Conservation (phyloP, 352 stramenopile species). For the Phytophthora syringae region DNA sequence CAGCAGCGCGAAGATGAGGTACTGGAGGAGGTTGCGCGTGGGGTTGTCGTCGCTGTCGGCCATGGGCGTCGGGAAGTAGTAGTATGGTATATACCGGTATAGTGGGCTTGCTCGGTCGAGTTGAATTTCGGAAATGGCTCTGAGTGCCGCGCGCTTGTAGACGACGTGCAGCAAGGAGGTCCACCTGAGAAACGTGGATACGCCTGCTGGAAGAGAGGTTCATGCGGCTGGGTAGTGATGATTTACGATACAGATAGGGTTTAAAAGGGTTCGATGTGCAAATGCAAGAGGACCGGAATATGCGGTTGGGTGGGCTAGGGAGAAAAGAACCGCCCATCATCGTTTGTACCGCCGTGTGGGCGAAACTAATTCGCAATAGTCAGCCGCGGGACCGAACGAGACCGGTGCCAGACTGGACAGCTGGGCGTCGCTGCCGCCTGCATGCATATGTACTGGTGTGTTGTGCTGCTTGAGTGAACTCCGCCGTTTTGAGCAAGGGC, state of each 20-base stretch:
- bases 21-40: conserved; percentile 51
- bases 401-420: not conserved
- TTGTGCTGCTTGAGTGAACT: too few species aligned
- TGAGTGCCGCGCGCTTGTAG: not conserved
- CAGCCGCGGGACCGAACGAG: too few species aligned
- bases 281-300: not conserved
- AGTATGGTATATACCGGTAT: too few species aligned
- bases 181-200: not conserved
- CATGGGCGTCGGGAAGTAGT: conserved; percentile 15
- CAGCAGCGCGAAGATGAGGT: conserved; percentile 53
- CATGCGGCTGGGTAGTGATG: not conserved
- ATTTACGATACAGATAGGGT: not conserved
- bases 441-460: too few species aligned
- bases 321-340: not conserved
- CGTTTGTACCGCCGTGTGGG: not conserved
- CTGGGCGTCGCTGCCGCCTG: not conserved
- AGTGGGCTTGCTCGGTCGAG: conserved; percentile 16
- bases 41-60: conserved; percentile 31
- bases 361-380: too few species aligned
- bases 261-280: not conserved
- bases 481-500: too few species aligned
- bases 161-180: not conserved
- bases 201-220: not conserved
- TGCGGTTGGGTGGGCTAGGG: not conserved
- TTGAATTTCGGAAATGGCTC: conserved; percentile 35